phyloP scores from a whole-genome alignment of 163 green algal species.

The Scenedesmus sp. region DNA sequence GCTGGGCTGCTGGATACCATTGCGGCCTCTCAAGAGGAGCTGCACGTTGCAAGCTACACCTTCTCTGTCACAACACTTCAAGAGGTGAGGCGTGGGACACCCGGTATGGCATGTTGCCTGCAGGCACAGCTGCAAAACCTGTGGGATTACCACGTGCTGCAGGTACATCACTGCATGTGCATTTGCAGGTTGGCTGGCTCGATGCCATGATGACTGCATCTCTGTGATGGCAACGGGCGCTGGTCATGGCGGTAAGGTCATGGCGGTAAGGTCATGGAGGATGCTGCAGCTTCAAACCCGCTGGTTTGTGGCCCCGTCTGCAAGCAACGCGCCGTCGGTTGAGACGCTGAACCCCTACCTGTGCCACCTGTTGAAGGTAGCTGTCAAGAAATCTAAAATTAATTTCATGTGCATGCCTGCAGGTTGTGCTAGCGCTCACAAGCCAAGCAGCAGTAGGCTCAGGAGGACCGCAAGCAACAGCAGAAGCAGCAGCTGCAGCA shows the following conservation, averaged over 20 bases:
- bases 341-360: no score
- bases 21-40: slow-evolving; percentile 45
- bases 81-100: slow-evolving; percentile 70
- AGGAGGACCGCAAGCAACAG: background rate
- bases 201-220: no score
- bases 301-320: no score
- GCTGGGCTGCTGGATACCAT: slow-evolving; percentile 62
- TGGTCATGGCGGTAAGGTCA: no score
- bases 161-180: no score
- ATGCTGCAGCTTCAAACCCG: no score
- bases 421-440: slow-evolving; percentile 24
- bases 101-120: background rate
- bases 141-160: background rate
- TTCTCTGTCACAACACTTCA: slow-evolving; percentile 85
- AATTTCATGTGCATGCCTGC: background rate
- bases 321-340: no score
- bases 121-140: background rate
- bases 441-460: background rate
- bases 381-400: no score
- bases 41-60: slow-evolving; percentile 74
- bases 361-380: no score
- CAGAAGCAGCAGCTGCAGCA: slow-evolving; percentile 7
- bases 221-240: no score
- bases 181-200: no score
- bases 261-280: no score